A percentile compares a stretch with the other conserved stretches of the same genome.
Conservation (phyloP, 202 grass and related monocot genomes). For the Setaria viridis region DNA sequence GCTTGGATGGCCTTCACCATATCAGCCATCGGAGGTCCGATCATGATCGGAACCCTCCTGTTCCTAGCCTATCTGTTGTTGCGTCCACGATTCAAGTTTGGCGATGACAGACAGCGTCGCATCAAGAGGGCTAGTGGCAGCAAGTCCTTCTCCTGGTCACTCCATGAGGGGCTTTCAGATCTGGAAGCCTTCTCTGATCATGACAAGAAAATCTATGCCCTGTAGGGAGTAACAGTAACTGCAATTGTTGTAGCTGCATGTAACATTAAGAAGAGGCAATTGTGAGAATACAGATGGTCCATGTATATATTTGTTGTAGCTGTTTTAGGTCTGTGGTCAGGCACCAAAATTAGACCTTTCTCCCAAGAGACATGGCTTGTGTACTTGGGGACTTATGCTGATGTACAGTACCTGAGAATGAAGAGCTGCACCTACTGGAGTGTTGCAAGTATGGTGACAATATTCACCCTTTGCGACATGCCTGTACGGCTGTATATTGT, state of each 20-base stretch:
- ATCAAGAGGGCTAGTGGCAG: slow-evolving; percentile 85
- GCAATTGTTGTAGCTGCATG: slow-evolving; percentile 20
- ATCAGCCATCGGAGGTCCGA: slow-evolving; percentile 85
- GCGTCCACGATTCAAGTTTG: slow-evolving; percentile 76
- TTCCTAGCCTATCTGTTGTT: slow-evolving; percentile 85
- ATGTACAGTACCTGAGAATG: slow-evolving; percentile 36
- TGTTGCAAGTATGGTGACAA: not conserved
- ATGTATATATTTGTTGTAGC: slow-evolving; percentile 50
- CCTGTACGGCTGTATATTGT: not conserved
- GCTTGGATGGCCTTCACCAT: slow-evolving; percentile 90
- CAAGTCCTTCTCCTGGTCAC: slow-evolving; percentile 97
- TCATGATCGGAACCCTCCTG: slow-evolving; percentile 87
- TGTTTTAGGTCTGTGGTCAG: slow-evolving; percentile 42
- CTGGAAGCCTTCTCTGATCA: slow-evolving; percentile 85
- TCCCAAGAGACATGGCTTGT: slow-evolving; percentile 8
- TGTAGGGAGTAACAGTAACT: slow-evolving; percentile 51
- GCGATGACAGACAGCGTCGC: slow-evolving; percentile 75
- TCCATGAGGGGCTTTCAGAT: slow-evolving; percentile 73
- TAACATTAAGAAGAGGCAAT: slow-evolving; percentile 34
- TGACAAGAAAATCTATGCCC: slow-evolving; percentile 94
- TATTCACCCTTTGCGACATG: slow-evolving; percentile 8
- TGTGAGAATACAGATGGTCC: slow-evolving; percentile 16
- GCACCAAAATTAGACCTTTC: slow-evolving; percentile 26
- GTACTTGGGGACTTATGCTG: not conserved
- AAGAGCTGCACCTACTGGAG: slow-evolving; percentile 13